A percentile compares a stretch with the other conserved stretches of the same genome.
These are phyloP conservation scores for Talaromyces verruculosus DNA, from an alignment of 2,329 filamentous ascomycete genomes.

Conservation along the genomic window DNA sequence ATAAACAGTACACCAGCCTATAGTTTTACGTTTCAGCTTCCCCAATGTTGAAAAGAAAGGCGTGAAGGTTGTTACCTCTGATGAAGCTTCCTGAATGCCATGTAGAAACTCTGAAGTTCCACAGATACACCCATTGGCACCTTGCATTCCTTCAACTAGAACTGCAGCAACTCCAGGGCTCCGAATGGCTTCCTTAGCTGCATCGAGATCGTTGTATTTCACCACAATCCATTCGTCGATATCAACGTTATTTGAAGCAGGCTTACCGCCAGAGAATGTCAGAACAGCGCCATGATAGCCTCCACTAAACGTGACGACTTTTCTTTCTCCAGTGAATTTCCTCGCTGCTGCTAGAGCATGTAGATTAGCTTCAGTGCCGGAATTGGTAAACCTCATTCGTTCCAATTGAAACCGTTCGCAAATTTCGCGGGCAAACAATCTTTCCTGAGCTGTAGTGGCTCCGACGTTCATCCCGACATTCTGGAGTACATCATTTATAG, in stretches of 20 bases:
- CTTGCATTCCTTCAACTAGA: slow-evolving; percentile 66
- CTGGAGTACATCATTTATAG: slow-evolving; percentile 50
- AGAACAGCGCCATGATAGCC: background rate
- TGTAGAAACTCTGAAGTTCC: slow-evolving; percentile 54
- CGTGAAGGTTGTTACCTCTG: slow-evolving; percentile 32
- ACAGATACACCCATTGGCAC: slow-evolving; percentile 59
- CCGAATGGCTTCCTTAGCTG: background rate
- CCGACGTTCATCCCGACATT: slow-evolving; percentile 56
- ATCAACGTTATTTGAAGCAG: slow-evolving; percentile 11
- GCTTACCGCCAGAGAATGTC: background rate
- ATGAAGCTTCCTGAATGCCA: slow-evolving; percentile 51
- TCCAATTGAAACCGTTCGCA: slow-evolving; percentile 57
- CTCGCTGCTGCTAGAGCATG: slow-evolving; percentile 59
- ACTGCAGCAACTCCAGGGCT: slow-evolving; percentile 56
- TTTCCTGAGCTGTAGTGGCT: slow-evolving; percentile 54
- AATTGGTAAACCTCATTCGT: slow-evolving; percentile 62
- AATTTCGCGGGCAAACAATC: slow-evolving; percentile 52
- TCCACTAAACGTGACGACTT: slow-evolving; percentile 1
- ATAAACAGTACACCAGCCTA: slow-evolving; percentile 49
- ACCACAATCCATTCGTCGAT: slow-evolving; percentile 9
- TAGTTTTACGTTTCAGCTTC: background rate
- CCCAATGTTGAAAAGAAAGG: background rate
- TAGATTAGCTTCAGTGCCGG: slow-evolving; percentile 65
- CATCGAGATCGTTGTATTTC: slow-evolving; percentile 7
- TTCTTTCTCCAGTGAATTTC: slow-evolving; percentile 44